Evolutionary conservation across 2,329 filamentous ascomycete species (phyloP).

Genomic region (Colletotrichum tamarilloi): DNA sequence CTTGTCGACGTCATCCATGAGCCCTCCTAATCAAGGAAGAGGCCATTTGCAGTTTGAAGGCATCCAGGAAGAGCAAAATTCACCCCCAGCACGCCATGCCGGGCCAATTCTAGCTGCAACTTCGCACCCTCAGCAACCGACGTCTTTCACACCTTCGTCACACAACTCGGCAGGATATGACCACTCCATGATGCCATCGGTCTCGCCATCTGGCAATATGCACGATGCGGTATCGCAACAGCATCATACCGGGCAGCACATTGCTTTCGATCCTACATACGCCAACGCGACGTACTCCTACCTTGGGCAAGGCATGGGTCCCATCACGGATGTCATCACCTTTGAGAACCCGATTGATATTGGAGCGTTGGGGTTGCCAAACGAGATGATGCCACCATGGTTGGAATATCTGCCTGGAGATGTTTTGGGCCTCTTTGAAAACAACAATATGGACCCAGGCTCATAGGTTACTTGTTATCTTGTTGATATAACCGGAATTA

Average conservation of each 20-base stretch:
- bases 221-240: slow-evolving; percentile 44
- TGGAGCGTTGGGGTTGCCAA: slow-evolving; percentile 67
- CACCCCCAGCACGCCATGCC: slow-evolving; percentile 42
- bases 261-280: slow-evolving; percentile 17
- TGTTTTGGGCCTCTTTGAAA: slow-evolving; percentile 67
- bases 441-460: slow-evolving; percentile 26
- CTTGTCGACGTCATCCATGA: slow-evolving; percentile 38
- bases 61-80: slow-evolving; percentile 44
- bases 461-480: background rate
- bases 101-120: slow-evolving; percentile 39
- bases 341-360: slow-evolving; percentile 84
- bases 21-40: slow-evolving; percentile 31
- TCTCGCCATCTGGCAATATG: slow-evolving; percentile 56
- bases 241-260: slow-evolving; percentile 15
- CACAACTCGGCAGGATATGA: slow-evolving; percentile 57
- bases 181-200: slow-evolving; percentile 48
- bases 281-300: slow-evolving; percentile 34
- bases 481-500: too few species aligned
- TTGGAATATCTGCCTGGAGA: slow-evolving; percentile 78
- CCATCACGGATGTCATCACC: slow-evolving; percentile 66
- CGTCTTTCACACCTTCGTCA: slow-evolving; percentile 53
- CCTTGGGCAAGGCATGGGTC: slow-evolving; percentile 40
- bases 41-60: slow-evolving; percentile 43
- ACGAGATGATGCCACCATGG: slow-evolving; percentile 78
- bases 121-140: slow-evolving; percentile 21